Percentiles rank a stretch among this genome's conserved stretches.
Evolutionary conservation across 2,329 filamentous ascomycete species (phyloP).

Genomic region (Karstenula rhodostoma): DNA sequence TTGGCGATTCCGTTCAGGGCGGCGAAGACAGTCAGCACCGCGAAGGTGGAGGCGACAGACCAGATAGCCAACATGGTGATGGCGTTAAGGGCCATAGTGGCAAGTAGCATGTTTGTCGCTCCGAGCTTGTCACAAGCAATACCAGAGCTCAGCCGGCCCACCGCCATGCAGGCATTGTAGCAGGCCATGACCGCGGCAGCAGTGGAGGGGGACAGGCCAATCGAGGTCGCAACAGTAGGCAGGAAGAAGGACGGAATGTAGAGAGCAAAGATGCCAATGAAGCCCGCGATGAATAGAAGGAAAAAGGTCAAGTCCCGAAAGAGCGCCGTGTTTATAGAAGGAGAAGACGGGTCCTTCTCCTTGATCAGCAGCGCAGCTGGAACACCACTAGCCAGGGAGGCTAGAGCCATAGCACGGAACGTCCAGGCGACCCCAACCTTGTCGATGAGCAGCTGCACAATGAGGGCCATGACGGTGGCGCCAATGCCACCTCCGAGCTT

Average conservation of each 20-base stretch:
- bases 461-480: conserved; percentile 11
- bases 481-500: conserved; percentile 12
- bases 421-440: conserved; percentile 10
- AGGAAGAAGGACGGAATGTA: conserved; percentile 12
- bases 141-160: conserved; percentile 9
- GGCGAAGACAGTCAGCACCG: conserved; percentile 6
- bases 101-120: conserved; percentile 10
- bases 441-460: conserved; percentile 8
- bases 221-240: conserved; percentile 8
- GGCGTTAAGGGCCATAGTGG: conserved; percentile 10
- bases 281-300: conserved; percentile 9
- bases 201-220: conserved; percentile 7
- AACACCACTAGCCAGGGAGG: conserved; percentile 8
- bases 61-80: conserved; percentile 12
- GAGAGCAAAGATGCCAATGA: conserved; percentile 9
- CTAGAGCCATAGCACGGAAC: conserved; percentile 6
- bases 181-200: conserved; percentile 11
- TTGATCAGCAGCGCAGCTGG: conserved; percentile 11
- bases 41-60: conserved; percentile 10
- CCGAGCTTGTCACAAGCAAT: conserved; percentile 11
- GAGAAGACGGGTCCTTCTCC: conserved; percentile 4
- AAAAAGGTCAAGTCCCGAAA: conserved; percentile 9
- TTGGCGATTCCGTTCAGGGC: conserved; percentile 11
- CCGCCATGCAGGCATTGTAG: conserved; percentile 11
- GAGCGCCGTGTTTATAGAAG: conserved; percentile 8